These are phyloP conservation scores for Ustilago trichophora DNA, from an alignment of 1,284 basidiomycete species.

Conservation along the genomic window DNA sequence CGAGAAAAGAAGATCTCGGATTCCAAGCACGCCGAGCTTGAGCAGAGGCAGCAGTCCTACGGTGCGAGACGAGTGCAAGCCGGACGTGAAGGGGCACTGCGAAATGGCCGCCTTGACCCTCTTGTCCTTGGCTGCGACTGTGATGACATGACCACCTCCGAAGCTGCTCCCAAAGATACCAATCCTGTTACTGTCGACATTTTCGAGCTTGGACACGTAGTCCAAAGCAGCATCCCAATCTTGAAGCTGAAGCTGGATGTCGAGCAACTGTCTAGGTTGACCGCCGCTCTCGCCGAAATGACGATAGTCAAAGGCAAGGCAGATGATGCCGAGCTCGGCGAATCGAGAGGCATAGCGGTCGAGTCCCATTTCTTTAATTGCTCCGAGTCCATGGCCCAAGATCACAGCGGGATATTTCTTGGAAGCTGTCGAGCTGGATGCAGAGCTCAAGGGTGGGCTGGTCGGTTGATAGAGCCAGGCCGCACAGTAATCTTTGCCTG, in stretches of 20 bases:
- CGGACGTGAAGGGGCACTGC: conserved; percentile 61
- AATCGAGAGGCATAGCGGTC: conserved; percentile 43
- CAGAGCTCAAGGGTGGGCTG: not conserved
- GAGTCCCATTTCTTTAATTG: conserved; percentile 48
- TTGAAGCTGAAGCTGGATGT: conserved; percentile 38
- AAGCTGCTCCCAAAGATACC: conserved; percentile 57
- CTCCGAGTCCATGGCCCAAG: conserved; percentile 54
- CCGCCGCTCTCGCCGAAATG: conserved; percentile 42
- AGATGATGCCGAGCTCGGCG: conserved; percentile 37
- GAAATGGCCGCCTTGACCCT: conserved; percentile 47
- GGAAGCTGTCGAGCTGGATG: not conserved
- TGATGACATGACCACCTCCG: conserved; percentile 58
- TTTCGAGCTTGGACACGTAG: conserved; percentile 23
- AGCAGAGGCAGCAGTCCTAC: conserved; percentile 24
- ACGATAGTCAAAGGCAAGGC: conserved; percentile 58
- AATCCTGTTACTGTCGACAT: conserved; percentile 44
- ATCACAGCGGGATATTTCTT: conserved; percentile 34
- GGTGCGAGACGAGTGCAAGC: conserved; percentile 29
- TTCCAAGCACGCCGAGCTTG: conserved; percentile 10
- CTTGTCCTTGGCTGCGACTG: conserved; percentile 40
- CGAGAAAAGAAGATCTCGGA: conserved; percentile 44
- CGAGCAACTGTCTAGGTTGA: conserved; percentile 48
- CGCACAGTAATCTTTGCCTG: conserved; percentile 23
- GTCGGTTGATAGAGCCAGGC: conserved; percentile 48
- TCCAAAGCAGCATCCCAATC: conserved; percentile 51